Evolutionary conservation across 2,329 filamentous ascomycete species (phyloP), one percentile per base, ranked within the genome.

Genomic region (Sclerotinia glacialis): DNA sequence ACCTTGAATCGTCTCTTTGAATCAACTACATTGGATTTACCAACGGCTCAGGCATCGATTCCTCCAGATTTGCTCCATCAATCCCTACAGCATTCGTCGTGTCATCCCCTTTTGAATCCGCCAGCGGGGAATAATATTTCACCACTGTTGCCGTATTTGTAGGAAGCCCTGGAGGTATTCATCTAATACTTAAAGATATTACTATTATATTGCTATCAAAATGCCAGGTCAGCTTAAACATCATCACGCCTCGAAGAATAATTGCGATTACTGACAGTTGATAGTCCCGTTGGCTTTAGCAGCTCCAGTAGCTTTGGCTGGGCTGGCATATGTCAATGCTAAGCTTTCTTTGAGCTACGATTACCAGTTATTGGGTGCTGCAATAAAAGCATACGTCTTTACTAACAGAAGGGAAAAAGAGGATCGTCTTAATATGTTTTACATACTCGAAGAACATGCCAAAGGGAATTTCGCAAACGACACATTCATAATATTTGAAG

Each of bases 241-340:
- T 63, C 26, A 26, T 23, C 50, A 18, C 55, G 21, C 40, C 1
- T 34, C 16, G 3, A 40, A 23, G 9, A 14, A 23, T 5, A 28
- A 40, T 23, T 34, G n/a, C n/a, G 7, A 26, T 47, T 23, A 59
- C 21, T 44, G 37, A 44, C 23, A 37, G 14, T 46, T 34, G 16
- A 52, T 66, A 86, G 83, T 85, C 52, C 83, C 86, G 54, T 77
- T 87, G 28, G 77, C 80, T 28, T 69, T 86, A 59, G 81, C 86
- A 8, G 79, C 83, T 37, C 86, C 89, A 23, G 88, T 88, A 21
- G 83, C 86, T 54, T 83, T 84, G 40, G 89, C 90, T 5, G 83
- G 84, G 5, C 79, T 89, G n/a, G 89, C 91, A 42, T 96, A 96
- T 76, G 77, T 94, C 72, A 92, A 95, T 75, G 92, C 90, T 52